Base-by-base conservation (phyloP, 2,329 filamentous ascomycete genomes). In the Orbilia ellipsospora region DNA sequence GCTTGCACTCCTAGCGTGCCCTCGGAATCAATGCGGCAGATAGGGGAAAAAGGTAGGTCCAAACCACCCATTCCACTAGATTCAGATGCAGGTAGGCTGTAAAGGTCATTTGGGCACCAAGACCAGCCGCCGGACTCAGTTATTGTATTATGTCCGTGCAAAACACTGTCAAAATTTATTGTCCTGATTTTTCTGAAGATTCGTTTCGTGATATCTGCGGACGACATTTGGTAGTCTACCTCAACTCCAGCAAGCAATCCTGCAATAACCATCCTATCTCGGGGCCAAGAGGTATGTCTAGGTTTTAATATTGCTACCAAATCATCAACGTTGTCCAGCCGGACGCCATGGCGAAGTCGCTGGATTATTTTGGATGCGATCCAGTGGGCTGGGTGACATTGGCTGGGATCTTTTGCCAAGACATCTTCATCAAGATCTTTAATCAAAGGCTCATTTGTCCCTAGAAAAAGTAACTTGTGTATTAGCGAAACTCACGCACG, bases 251-350 rank as follows among this genome's bases (percentile, higher is more conserved):
- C 61, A 28, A 80, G 50, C 2, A 78, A 73, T 1, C 65, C 78
- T 7, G 79, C 77, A 18, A 80, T 80, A 31, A 76, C 76, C 16
- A 78, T 74, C 40, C 72, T 63, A 55, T 80, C 79, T n/a, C 65
- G 65, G 0, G 73, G 72, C 77, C 77, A 78, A 10, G 79, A 79
- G n/a, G 79, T 80, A 57, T 74, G 57, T 16, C 79, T 65, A 7
- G 78, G 65, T 4, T 76, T 56, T 10, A 80, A 23, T 23, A 23
- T 23, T 23, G 23, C 23, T 23, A 23, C 23, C 23, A 80, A 67
- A 23, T 79, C 78, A 48, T 73, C 59, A 7, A 80, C 50, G 20
- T 68, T 61, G 4, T 50, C 31, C 6, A 67, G 45, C 4, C 28
- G n/a, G 10, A 44, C 64, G 2, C 51, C 18, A 78, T 56, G 52